These are phyloP conservation scores for Suillus weaverae DNA, from an alignment of 768 basidiomycete species.

Conservation along the genomic window DNA sequence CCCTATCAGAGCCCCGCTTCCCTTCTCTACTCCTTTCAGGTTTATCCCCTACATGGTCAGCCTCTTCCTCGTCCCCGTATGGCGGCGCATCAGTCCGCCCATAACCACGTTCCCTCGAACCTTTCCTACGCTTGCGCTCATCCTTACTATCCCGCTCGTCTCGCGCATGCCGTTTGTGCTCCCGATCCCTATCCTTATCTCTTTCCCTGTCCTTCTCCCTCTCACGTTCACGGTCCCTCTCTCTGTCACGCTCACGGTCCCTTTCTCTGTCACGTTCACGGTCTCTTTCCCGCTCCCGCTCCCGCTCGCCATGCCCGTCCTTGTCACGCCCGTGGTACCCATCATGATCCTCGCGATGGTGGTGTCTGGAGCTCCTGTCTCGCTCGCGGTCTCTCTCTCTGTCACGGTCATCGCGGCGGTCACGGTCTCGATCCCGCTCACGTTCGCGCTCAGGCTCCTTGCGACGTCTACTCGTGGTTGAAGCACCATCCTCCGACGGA, in stretches of 20 bases:
- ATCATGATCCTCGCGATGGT: conserved; percentile 21
- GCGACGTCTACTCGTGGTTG: conserved; percentile 75
- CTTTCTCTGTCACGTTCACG: conserved; percentile 40
- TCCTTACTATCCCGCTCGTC: conserved; percentile 58
- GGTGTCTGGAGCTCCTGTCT: conserved; percentile 32
- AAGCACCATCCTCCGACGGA: conserved; percentile 81
- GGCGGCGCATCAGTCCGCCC: conserved; percentile 46
- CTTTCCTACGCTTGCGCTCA: conserved; percentile 41
- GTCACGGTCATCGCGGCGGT: conserved; percentile 36
- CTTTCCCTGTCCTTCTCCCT: conserved; percentile 41
- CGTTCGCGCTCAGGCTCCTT: conserved; percentile 65
- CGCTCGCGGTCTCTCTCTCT: conserved; percentile 30
- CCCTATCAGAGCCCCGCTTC: conserved; percentile 42
- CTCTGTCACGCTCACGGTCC: conserved; percentile 41
- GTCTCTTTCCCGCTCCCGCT: conserved; percentile 41
- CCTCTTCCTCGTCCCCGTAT: conserved; percentile 42
- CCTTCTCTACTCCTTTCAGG: conserved; percentile 50
- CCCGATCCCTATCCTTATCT: conserved; percentile 41
- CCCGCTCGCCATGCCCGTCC: conserved; percentile 34
- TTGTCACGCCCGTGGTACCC: conserved; percentile 19
- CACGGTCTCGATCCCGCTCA: conserved; percentile 49
- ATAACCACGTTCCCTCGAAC: conserved; percentile 39
- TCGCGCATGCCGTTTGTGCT: conserved; percentile 47
- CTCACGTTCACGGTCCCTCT: conserved; percentile 12
- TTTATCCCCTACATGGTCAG: conserved; percentile 31